Conservation (phyloP, 192 early-diverging fungal genomes). For the Coemansia sp. region DNA sequence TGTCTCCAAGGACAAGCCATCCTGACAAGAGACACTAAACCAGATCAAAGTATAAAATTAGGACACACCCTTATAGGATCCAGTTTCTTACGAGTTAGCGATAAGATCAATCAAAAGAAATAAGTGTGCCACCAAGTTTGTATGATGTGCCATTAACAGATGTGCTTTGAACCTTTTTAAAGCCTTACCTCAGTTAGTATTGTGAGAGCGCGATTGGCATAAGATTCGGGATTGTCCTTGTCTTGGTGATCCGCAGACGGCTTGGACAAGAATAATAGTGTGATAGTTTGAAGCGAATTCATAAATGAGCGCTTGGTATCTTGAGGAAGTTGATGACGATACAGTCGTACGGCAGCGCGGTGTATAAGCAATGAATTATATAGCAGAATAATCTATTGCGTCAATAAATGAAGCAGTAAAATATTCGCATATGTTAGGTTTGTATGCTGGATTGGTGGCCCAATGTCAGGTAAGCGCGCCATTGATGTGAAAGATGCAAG, state of each 20-base stretch:
- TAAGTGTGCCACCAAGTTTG: not conserved
- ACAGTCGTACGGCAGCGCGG: slow-evolving; percentile 22
- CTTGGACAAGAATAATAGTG: slow-evolving; percentile 18
- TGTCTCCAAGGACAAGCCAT: slow-evolving; percentile 22
- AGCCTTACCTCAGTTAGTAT: slow-evolving; percentile 34
- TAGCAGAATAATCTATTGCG: slow-evolving; percentile 26
- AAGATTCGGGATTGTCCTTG: slow-evolving; percentile 17
- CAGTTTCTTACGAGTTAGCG: not conserved
- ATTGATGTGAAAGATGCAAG: not conserved
- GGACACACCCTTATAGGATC: not conserved
- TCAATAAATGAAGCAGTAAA: not conserved
- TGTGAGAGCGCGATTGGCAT: slow-evolving; percentile 32
- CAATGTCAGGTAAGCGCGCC: not conserved
- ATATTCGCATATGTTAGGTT: not conserved
- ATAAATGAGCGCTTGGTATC: slow-evolving; percentile 11
- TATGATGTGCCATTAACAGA: not conserved
- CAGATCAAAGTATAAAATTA: not conserved
- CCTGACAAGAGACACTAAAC: slow-evolving; percentile 38
- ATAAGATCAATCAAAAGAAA: not conserved
- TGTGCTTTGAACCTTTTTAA: not conserved
- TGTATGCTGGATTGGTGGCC: not conserved
- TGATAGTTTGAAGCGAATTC: slow-evolving; percentile 21
- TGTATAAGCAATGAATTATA: slow-evolving; percentile 45
- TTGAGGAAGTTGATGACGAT: slow-evolving; percentile 17
- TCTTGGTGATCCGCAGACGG: slow-evolving; percentile 9